Base-by-base conservation (phyloP, 2,329 filamentous ascomycete genomes). In the Aplosporella prunicola region DNA sequence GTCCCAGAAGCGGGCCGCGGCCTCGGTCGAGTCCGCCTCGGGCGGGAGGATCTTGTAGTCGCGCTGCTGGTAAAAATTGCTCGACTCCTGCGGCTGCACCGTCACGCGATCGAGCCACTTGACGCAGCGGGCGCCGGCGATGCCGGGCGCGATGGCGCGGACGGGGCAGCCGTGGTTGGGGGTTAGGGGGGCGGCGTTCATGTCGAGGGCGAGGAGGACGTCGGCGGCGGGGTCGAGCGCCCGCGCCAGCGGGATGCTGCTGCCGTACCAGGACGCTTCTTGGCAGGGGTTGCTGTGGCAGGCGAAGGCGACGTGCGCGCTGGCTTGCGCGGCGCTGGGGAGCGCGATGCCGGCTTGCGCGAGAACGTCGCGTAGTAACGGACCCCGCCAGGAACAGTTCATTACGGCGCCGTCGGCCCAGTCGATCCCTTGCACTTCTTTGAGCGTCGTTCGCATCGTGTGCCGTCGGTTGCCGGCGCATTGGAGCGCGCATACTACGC, bases 391-490 rank as follows among this genome's bases (percentile, higher is more conserved):
- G 38, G 57, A 62, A 47, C 72, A 74, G 47, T 76, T 77, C 71
- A 76, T 76, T 14, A 76, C 65, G 0, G 73, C 74, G 25, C 66
- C 72, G 45, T 76, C 72, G 24, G 64, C 64, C 74, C 74, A 78
- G 47, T 78, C 72, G 27, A 78, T 67, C 1, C 74, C 74, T 22
- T 64, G 57, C 5, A 77, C 73, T 51, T 77, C 73, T 47, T 73
- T 74, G 17, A 76, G 54, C 44, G 67, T 59, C 1, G 71, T 76
- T 17, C 72, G 68, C 72, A 77, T 77, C 2, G 71, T 73, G 48
- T 77, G 72, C 9, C 74, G 65, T 6, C 74, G 59, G 46, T 77
- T 78, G 14, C 74, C 74, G 3, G 74, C 73, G 45, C 74, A 78
- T 57, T 76, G 72, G 1, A 78, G 57, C 2, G 71, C 69, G 43